These are phyloP conservation scores for Wickerhamomyces ciferrii DNA, from an alignment of 805 yeast species.

Conservation along the genomic window DNA sequence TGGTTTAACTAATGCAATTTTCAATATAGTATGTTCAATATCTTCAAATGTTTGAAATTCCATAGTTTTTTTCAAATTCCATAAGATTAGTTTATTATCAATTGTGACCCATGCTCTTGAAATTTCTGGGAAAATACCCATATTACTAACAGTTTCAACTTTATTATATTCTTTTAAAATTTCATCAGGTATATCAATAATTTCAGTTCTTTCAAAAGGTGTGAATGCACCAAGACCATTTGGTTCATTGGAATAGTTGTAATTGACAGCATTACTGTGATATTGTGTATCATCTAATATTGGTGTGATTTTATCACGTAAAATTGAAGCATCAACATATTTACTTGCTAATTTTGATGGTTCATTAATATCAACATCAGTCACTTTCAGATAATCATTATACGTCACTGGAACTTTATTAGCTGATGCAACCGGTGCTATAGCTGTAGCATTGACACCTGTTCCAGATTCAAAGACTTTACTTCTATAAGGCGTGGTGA, in stretches of 20 bases:
- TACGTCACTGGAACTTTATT: slow-evolving; percentile 11
- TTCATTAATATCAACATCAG: slow-evolving; percentile 25
- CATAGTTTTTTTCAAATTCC: slow-evolving; percentile 66
- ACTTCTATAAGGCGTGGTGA: slow-evolving; percentile 19
- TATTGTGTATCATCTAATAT: slow-evolving; percentile 42
- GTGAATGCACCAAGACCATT: slow-evolving; percentile 46
- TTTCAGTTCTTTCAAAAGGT: slow-evolving; percentile 71
- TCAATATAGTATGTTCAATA: slow-evolving; percentile 67
- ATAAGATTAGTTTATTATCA: slow-evolving; percentile 75
- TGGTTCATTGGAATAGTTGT: slow-evolving; percentile 53
- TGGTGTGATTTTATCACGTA: slow-evolving; percentile 55
- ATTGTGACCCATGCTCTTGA: slow-evolving; percentile 81
- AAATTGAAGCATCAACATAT: slow-evolving; percentile 51
- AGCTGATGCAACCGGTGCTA: slow-evolving; percentile 6
- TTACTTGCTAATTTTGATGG: slow-evolving; percentile 54
- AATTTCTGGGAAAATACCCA: slow-evolving; percentile 81
- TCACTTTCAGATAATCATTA: slow-evolving; percentile 26
- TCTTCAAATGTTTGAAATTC: slow-evolving; percentile 82
- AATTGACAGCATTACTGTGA: slow-evolving; percentile 56
- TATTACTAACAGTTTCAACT: slow-evolving; percentile 60
- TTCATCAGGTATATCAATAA: slow-evolving; percentile 73
- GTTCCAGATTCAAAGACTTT: slow-evolving; percentile 11
- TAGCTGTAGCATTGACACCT: background rate
- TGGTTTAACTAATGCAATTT: slow-evolving; percentile 78
- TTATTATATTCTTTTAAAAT: slow-evolving; percentile 68